A percentile compares a stretch with the other conserved stretches of the same genome.
phyloP scores from a whole-genome alignment of 1,284 basidiomycete species.

The Somion occarium region DNA sequence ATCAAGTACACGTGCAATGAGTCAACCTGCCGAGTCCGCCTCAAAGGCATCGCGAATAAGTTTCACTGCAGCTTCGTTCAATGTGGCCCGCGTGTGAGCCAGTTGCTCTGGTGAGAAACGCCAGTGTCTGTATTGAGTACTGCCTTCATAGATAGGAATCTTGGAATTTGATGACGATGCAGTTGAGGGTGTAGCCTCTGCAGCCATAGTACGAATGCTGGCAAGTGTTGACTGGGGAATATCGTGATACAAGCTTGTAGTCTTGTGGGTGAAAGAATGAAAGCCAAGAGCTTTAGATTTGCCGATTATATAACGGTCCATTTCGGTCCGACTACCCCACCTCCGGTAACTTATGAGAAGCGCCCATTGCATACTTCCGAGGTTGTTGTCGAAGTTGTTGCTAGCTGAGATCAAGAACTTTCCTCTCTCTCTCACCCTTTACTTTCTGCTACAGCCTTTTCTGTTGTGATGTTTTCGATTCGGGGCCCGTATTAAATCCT shows the following conservation, averaged over 20 bases:
- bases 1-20: slow-evolving; percentile 11
- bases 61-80: slow-evolving; percentile 74
- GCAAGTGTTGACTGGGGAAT: too few species aligned
- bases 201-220: slow-evolving; percentile 12
- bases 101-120: slow-evolving; percentile 74
- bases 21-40: slow-evolving; percentile 63
- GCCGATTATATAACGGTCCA: too few species aligned
- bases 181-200: slow-evolving; percentile 5
- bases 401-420: too few species aligned
- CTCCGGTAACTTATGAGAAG: not conserved
- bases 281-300: too few species aligned
- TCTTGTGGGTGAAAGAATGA: not conserved
- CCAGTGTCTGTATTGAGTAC: slow-evolving; percentile 88
- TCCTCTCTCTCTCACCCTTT: too few species aligned
- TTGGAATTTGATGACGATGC: slow-evolving; percentile 14
- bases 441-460: too few species aligned
- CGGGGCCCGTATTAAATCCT: too few species aligned
- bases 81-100: slow-evolving; percentile 46
- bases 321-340: not conserved
- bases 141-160: slow-evolving; percentile 65
- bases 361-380: too few species aligned
- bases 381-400: not conserved
- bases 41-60: slow-evolving; percentile 76
- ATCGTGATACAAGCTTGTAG: too few species aligned
- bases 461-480: too few species aligned